Evolutionary conservation across 345 rosid genomes (phyloP).

Genomic region (Eucalyptus caleyi): DNA sequence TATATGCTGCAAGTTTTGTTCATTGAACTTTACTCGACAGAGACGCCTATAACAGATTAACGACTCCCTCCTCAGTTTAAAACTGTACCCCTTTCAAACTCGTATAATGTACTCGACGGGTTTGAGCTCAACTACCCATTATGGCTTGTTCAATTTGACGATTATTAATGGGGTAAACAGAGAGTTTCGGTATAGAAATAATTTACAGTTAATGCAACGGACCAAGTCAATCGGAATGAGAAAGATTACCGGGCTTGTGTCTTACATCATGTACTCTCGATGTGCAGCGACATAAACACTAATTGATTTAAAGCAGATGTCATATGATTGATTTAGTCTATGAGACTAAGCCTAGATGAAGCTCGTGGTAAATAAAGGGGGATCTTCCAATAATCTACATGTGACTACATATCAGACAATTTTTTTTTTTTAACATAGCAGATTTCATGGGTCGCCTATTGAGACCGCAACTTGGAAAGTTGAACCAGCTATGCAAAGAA

Average conservation of each 20-base stretch:
- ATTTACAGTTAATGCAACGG: rapidly evolving
- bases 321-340: neutral
- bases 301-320: neutral
- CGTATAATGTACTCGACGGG: neutral
- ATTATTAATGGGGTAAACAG: too few relatives aligned
- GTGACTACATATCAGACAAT: neutral
- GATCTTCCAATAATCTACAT: neutral
- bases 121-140: neutral
- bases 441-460: too few relatives aligned
- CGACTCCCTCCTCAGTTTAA: neutral
- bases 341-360: neutral
- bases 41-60: neutral
- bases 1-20: neutral
- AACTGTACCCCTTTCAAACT: neutral
- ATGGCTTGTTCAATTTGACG: neutral
- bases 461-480: neutral
- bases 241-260: neutral
- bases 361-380: neutral
- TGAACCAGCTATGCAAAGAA: neutral
- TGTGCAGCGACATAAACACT: neutral
- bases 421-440: too few relatives aligned
- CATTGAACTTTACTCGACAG: rapidly evolving
- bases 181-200: neutral
- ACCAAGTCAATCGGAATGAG: neutral
- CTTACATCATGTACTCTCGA: rapidly evolving